phyloP scores from a whole-genome alignment of 139 green algal genomes.

The Spirogloea muscicola region DNA sequence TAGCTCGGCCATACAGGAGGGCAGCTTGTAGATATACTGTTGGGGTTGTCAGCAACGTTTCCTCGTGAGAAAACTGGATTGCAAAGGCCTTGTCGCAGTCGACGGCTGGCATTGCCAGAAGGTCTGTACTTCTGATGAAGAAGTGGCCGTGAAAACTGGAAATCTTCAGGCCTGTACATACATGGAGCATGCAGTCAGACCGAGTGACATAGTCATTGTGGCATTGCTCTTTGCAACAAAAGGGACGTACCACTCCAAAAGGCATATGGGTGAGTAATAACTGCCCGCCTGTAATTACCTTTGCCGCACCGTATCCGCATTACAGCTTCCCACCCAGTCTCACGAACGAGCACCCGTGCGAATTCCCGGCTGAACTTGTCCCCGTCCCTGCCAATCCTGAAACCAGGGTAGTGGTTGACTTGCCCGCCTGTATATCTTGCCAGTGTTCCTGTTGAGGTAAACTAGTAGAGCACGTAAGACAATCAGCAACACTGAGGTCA shows the following conservation, averaged over 20 bases:
- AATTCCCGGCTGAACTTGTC: conserved; percentile 72
- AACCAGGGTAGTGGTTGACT: conserved; percentile 91
- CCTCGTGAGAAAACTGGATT: conserved; percentile 40
- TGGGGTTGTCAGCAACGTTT: conserved; percentile 25
- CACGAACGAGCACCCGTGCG: conserved; percentile 75
- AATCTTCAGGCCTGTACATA: conserved; percentile 76
- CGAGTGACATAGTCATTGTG: no score
- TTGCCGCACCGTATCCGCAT: conserved; percentile 83
- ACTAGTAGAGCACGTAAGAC: no score
- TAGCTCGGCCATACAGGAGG: conserved; percentile 58
- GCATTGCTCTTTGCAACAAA: no score
- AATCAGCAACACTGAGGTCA: not conserved
- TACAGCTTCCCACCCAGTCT: conserved; percentile 91
- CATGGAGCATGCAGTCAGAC: no score
- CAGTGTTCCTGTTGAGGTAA: conserved; percentile 57
- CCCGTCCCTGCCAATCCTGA: conserved; percentile 63
- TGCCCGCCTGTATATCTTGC: conserved; percentile 89
- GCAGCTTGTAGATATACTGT: conserved; percentile 36
- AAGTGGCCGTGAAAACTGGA: conserved; percentile 90
- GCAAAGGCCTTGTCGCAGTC: conserved; percentile 80
- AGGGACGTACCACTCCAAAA: no score
- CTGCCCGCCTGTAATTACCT: conserved; percentile 3
- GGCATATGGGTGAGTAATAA: no score
- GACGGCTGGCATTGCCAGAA: conserved; percentile 87
- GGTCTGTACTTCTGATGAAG: conserved; percentile 89